Base-by-base conservation (phyloP, 352 stramenopile species). In the Pythium coloratum region DNA sequence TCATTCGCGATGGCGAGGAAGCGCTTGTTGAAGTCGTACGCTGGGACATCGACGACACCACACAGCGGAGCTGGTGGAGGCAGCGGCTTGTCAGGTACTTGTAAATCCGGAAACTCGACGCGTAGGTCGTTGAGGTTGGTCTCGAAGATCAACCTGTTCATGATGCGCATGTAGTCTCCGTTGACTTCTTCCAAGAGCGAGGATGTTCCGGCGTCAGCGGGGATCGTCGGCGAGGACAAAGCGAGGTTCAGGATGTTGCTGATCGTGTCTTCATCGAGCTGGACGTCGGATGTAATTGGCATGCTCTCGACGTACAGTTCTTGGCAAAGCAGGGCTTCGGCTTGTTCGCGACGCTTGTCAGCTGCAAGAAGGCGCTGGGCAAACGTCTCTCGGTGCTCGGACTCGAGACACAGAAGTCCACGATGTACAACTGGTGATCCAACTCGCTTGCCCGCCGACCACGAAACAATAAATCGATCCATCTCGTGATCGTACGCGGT, bases 101-200 rank as follows among this genome's bases (percentile, higher is more conserved):
- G 71, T 3, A 95, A 64, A 36, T 88, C 77, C 0, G 71, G 69
- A 54, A 92, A 90, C 46, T 91, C 85, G n/a, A 30, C 34, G 26
- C 70, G 59, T n/a, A 91, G 49, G 44, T 95, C 85, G 36, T 78
- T 64, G n/a, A 82, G 55, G 26, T 88, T 93, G 8, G 82, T 84
- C 49, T 92, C 84, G 24, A 98, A 92, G 7, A 98, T 83, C 18
- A 98, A 70, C 34, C 90, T 84, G 86, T 98, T 98, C 91, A 98
- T 97, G 26, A 91, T 90, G 34, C 91, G 81, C 76, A 96, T 92
- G 73, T 97, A 98, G 64, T 96, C 88, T 5, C 80, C 70, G 68
- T 96, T 97, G 33, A 97, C 89, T 76, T 98, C 91, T 59, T 96
- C 80, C 1, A 98, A 62, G 0, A 98, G 62, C 10, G 60, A 32